Evolutionary conservation across 176 grass and related monocot genomes (phyloP).

Genomic region (Poa annua): DNA sequence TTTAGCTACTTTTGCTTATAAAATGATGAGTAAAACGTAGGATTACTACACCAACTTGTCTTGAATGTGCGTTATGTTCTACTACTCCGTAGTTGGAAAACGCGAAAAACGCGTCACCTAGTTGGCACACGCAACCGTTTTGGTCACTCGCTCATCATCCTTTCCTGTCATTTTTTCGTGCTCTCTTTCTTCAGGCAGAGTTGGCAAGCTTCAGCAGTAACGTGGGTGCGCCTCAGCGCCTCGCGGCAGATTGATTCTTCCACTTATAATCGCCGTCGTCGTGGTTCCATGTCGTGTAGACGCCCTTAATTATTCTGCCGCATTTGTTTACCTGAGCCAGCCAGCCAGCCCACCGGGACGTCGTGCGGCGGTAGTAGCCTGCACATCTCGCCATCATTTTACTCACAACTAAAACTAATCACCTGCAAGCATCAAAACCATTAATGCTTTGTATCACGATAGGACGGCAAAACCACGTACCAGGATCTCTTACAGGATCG

Average conservation of each 20-base stretch:
- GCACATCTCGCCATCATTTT: constrained; percentile 27
- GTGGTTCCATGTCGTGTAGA: background rate
- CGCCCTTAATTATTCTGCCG: background rate
- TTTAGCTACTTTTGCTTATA: too few relatives aligned
- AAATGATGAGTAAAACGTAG: too few relatives aligned
- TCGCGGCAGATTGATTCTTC: background rate
- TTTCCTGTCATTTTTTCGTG: too few relatives aligned
- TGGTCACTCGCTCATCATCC: too few relatives aligned
- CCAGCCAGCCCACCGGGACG: background rate
- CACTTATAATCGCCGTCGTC: background rate
- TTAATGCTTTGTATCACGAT: background rate
- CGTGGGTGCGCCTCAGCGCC: constrained; percentile 1
- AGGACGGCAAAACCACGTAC: background rate
- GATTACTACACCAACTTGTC: too few relatives aligned
- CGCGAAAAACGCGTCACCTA: too few relatives aligned
- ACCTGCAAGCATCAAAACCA: background rate
- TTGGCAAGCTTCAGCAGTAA: background rate
- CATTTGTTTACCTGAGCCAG: constrained; percentile 37
- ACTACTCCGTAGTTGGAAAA: too few relatives aligned
- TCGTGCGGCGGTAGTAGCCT: constrained; percentile 40
- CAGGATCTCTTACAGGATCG: background rate
- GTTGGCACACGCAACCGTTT: too few relatives aligned
- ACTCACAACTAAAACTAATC: background rate
- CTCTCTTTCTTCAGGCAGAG: too few relatives aligned
- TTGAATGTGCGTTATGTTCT: too few relatives aligned